phyloP scores from a whole-genome alignment of 106 monocot species.

The Dendrobium catenatum region DNA sequence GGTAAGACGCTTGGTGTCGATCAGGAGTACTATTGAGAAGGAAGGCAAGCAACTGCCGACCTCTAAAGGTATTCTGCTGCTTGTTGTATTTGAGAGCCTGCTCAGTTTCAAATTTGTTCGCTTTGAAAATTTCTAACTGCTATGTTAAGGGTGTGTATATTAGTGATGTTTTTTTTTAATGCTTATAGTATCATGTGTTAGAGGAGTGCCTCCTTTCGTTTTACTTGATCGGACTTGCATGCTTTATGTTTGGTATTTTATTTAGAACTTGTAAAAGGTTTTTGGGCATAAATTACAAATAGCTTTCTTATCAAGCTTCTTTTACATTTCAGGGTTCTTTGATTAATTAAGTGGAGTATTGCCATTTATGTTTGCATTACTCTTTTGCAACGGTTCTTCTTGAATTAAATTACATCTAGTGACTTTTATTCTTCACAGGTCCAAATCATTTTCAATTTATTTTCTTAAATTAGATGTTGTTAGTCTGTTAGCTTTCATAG shows the following conservation, averaged over 20 bases:
- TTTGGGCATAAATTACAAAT: background rate
- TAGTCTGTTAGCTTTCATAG: background rate
- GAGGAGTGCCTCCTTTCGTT: background rate
- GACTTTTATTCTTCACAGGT: background rate
- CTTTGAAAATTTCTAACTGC: background rate
- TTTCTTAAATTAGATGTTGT: background rate
- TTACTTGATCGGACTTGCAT: background rate
- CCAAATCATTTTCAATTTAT: background rate
- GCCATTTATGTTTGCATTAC: background rate
- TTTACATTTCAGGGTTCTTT: background rate
- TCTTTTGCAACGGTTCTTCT: background rate
- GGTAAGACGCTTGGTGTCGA: conserved; percentile 86
- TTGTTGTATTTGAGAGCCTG: background rate
- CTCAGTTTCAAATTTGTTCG: background rate
- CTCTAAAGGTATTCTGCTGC: conserved; percentile 51
- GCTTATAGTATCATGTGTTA: background rate
- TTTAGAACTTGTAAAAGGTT: background rate
- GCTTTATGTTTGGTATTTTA: background rate
- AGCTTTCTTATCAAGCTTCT: background rate
- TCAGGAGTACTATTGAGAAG: conserved; percentile 83
- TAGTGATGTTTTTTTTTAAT: background rate
- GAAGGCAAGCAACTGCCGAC: conserved; percentile 81
- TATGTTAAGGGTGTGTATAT: background rate
- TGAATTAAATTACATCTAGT: background rate
- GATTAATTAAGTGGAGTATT: background rate